phyloP scores from a whole-genome alignment of 176 grass and related monocot genomes.

The Dactylis glomerata region DNA sequence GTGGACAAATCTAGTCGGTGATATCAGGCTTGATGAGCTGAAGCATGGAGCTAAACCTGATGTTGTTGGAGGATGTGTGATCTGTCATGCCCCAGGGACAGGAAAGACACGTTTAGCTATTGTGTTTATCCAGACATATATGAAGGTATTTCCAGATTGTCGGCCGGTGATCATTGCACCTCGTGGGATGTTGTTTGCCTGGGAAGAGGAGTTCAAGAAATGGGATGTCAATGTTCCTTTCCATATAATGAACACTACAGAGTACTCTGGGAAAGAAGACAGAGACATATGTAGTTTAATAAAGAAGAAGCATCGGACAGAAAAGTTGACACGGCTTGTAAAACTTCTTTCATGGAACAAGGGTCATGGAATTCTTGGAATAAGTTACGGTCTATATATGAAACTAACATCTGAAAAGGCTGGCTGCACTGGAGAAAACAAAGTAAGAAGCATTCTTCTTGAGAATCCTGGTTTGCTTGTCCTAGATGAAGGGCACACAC shows the following conservation, averaged over 20 bases:
- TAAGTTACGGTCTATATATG: conserved; percentile 83
- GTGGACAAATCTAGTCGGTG: conserved; percentile 85
- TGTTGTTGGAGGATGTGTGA: conserved; percentile 87
- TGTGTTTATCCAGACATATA: conserved; percentile 85
- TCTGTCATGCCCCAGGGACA: conserved; percentile 91
- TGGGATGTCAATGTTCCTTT: conserved; percentile 83
- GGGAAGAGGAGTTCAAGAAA: conserved; percentile 88
- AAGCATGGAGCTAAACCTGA: conserved; percentile 53
- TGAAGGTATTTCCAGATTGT: conserved; percentile 78
- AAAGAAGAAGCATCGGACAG: conserved; percentile 48
- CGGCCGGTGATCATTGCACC: conserved; percentile 86
- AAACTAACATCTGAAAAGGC: conserved; percentile 57
- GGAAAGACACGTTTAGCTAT: conserved; percentile 90
- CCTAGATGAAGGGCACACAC: conserved; percentile 94
- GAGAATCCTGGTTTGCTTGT: conserved; percentile 84
- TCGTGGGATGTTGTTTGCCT: conserved; percentile 84
- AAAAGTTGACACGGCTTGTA: conserved; percentile 63
- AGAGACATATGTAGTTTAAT: conserved; percentile 52
- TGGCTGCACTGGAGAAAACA: conserved; percentile 50
- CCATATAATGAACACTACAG: conserved; percentile 75
- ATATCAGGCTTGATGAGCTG: conserved; percentile 66
- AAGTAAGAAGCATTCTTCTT: conserved; percentile 67
- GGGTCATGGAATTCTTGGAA: conserved; percentile 69
- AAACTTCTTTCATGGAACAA: conserved; percentile 80
- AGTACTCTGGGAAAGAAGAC: conserved; percentile 77